A percentile compares a stretch with the other conserved stretches of the same genome.
Evolutionary conservation across 2,329 filamentous ascomycete genomes (phyloP).

Genomic region (Colletotrichum simmondsii): DNA sequence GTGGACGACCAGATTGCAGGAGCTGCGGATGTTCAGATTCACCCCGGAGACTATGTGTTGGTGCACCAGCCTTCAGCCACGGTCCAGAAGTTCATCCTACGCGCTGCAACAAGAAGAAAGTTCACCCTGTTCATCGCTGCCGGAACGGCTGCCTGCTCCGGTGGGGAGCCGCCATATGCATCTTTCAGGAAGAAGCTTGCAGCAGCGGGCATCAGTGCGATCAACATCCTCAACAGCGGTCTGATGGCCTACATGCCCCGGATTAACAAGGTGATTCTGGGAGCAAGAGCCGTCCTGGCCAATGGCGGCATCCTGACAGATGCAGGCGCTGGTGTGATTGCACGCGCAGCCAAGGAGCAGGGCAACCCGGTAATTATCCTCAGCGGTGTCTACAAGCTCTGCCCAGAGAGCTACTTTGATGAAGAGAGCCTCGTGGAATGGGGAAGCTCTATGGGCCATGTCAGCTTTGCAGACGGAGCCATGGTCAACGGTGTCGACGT

Average conservation of each 20-base stretch:
- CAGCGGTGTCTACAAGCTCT: constrained; percentile 92
- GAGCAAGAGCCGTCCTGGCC: constrained; percentile 86
- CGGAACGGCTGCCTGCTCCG: constrained; percentile 57
- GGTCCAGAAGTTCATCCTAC: constrained; percentile 88
- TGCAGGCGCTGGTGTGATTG: constrained; percentile 84
- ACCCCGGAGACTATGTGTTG: constrained; percentile 91
- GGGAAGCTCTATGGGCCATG: constrained; percentile 81
- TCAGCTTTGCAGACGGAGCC: constrained; percentile 81
- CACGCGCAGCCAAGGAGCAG: constrained; percentile 84
- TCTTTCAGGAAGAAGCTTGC: constrained; percentile 82
- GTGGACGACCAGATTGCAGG: constrained; percentile 93
- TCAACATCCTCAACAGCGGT: constrained; percentile 85
- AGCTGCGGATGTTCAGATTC: constrained; percentile 90
- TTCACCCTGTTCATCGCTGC: constrained; percentile 92
- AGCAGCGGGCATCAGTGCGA: constrained; percentile 81
- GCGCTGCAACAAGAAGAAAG: constrained; percentile 87
- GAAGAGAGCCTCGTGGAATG: constrained; percentile 86
- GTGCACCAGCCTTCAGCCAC: constrained; percentile 88
- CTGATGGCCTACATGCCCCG: constrained; percentile 94
- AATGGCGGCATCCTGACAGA: constrained; percentile 89
- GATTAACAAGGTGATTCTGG: constrained; percentile 94
- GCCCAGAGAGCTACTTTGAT: constrained; percentile 87
- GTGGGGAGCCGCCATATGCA: constrained; percentile 54
- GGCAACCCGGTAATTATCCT: constrained; percentile 89
- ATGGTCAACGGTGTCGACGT: constrained; percentile 83